These are phyloP conservation scores for Citrus maxima DNA, from an alignment of 345 rosid genomes.

Conservation along the genomic window DNA sequence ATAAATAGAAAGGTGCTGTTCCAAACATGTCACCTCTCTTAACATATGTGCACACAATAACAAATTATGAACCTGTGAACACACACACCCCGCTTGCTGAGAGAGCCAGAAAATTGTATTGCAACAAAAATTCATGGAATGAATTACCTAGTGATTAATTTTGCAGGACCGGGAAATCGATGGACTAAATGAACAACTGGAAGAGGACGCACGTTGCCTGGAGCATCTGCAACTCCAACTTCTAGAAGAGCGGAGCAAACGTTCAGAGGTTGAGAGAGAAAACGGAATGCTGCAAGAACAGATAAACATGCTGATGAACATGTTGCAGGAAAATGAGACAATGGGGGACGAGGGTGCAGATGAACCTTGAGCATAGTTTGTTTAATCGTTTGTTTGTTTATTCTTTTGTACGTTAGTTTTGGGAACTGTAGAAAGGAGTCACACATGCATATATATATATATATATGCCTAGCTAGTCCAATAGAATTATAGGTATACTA, in stretches of 20 bases:
- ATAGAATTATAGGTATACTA: neutral
- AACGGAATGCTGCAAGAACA: conserved; percentile 78
- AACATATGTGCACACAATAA: no score
- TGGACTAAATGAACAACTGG: conserved; percentile 90
- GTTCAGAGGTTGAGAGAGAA: conserved; percentile 77
- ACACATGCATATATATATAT: conserved; percentile 2
- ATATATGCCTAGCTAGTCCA: conserved; percentile 4
- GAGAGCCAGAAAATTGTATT: neutral
- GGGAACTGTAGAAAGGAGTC: conserved; percentile 10
- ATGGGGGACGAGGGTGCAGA: conserved; percentile 48
- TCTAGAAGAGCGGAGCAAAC: conserved; percentile 70
- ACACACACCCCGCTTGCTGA: neutral
- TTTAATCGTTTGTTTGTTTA: conserved; percentile 24
- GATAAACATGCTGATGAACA: conserved; percentile 71
- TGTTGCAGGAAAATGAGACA: conserved; percentile 64
- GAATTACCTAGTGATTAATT: neutral
- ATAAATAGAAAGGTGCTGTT: conserved; percentile 85
- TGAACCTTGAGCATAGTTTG: conserved; percentile 34
- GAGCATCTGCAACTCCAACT: conserved; percentile 89
- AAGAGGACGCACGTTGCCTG: conserved; percentile 74
- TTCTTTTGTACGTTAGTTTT: conserved; percentile 37
- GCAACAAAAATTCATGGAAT: neutral
- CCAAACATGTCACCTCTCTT: neutral
- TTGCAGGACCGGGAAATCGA: conserved; percentile 82
- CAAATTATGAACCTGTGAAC: no score